A percentile compares a stretch with the other conserved stretches of the same genome.
These are phyloP conservation scores for Apiotrichum sp. DNA, from an alignment of 1,284 basidiomycete genomes.

Conservation along the genomic window DNA sequence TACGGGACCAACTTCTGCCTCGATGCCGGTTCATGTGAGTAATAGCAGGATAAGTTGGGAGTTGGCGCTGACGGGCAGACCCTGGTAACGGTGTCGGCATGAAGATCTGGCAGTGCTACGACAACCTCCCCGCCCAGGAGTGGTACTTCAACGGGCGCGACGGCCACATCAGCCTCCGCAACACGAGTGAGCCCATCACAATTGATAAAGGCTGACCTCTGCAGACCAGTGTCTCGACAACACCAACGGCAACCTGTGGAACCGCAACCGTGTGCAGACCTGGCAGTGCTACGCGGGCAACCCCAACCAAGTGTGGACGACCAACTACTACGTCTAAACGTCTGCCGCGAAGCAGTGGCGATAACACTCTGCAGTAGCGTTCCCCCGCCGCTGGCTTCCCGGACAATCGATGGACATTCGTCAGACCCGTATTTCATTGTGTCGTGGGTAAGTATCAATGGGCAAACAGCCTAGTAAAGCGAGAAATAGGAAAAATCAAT, in stretches of 20 bases:
- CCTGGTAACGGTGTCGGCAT: slow-evolving; percentile 9
- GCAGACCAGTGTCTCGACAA: slow-evolving; percentile 25
- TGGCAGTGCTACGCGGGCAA: slow-evolving; percentile 24
- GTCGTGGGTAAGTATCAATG: too few relatives aligned
- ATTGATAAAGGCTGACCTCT: background rate
- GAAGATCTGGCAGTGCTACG: slow-evolving; percentile 18
- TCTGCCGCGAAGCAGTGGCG: too few relatives aligned
- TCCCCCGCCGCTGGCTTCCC: too few relatives aligned
- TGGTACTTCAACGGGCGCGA: background rate
- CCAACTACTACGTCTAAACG: too few relatives aligned
- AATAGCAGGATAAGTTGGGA: background rate
- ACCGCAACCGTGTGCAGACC: slow-evolving; percentile 20
- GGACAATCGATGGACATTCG: too few relatives aligned
- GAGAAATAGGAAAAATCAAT: too few relatives aligned
- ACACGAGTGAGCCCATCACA: background rate
- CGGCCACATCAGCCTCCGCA: background rate
- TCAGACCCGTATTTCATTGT: too few relatives aligned
- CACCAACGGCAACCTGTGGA: slow-evolving; percentile 17
- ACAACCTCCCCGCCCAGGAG: slow-evolving; percentile 13
- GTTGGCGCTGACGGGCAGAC: background rate
- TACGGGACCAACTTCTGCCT: slow-evolving; percentile 23
- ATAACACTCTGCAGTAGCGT: too few relatives aligned
- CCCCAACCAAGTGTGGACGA: background rate
- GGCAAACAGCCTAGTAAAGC: too few relatives aligned
- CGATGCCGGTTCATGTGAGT: slow-evolving; percentile 11